These are phyloP conservation scores for Quercus bicolor DNA, from an alignment of 306 rosid genomes.

Conservation along the genomic window DNA sequence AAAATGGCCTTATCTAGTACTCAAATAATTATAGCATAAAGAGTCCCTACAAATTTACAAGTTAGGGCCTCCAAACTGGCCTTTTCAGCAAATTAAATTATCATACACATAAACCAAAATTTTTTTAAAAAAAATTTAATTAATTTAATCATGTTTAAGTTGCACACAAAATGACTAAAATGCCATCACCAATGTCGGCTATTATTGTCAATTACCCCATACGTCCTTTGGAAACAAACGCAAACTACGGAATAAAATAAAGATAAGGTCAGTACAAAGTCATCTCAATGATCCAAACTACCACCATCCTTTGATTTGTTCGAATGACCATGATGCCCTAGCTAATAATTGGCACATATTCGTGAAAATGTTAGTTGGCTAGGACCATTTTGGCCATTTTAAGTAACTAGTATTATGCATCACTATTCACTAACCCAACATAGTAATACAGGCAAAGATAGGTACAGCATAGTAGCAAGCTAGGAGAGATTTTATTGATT, in stretches of 20 bases:
- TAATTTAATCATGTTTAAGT: neutral
- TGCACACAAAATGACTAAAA: slow-evolving; percentile 9
- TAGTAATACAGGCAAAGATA: slow-evolving; percentile 23
- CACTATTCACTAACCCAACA: slow-evolving; percentile 31
- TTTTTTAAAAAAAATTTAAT: too few species aligned
- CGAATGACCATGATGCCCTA: slow-evolving; percentile 40
- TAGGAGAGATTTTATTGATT: slow-evolving; percentile 14
- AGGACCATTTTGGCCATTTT: slow-evolving; percentile 30
- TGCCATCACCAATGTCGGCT: slow-evolving; percentile 34
- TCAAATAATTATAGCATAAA: slow-evolving; percentile 12
- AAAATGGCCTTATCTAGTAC: slow-evolving; percentile 14
- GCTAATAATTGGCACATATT: slow-evolving; percentile 27
- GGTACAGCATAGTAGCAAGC: neutral
- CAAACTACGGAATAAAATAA: slow-evolving; percentile 68
- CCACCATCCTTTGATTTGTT: slow-evolving; percentile 30
- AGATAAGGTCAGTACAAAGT: slow-evolving; percentile 73
- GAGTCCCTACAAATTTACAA: neutral
- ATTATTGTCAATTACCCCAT: slow-evolving; percentile 40
- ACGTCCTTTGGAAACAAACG: slow-evolving; percentile 54
- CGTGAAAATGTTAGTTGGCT: slow-evolving; percentile 23
- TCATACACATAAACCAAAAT: neutral
- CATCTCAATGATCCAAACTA: slow-evolving; percentile 68
- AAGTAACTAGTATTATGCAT: neutral
- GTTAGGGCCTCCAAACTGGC: slow-evolving; percentile 19
- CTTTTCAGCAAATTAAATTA: slow-evolving; percentile 17